Evolutionary conservation across 2,329 filamentous ascomycete species (phyloP), one percentile per base, ranked within the genome.

Genomic region (Lomentospora prolificans): DNA sequence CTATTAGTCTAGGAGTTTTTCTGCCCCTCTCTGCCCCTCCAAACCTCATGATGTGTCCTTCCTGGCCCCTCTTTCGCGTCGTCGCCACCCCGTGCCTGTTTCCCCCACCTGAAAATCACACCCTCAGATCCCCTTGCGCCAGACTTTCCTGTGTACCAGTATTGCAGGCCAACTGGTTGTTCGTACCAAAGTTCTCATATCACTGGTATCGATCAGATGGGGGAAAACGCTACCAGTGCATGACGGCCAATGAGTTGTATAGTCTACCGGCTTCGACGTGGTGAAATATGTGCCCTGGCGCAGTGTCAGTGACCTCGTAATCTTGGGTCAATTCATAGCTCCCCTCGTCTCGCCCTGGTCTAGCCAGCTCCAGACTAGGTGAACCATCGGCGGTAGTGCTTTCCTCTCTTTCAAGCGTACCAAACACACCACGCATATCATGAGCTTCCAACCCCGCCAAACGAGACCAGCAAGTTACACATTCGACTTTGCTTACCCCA

Each of bases 331-430:
- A 22, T 53, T 27, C 12, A 44, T 44, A 19, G 44, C 44, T 22
- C 22, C 44, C 17, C 17, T 25, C 5, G 17, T 48, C 17, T 44
- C 12, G 5, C 28, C 22, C 24, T 41, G 51, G 52, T 44, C 52
- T 28, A 54, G 39, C 52, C 36, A 28, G 33, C 33, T 54, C 33
- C 10, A 54, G 52, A 54, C 52, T 54, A 44, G 17, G 17, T 33
- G n/a, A 28, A 22, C 48, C 48, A n/a, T 28, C 25, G 48, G 14
- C 22, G 17, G 44, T 48, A 27, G 44, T 48, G 44, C 44, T 14
- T 25, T 33, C 30, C 44, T 24, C 19, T 46, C 17, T 48, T 22
- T 8, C 44, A 48, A 22, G 22, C 44, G 44, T 48, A 48, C 44
- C 44, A 48, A 14, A 41, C 22, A 48, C 22, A 48, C 24, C 44